These are phyloP conservation scores for Quercus dentata DNA, from an alignment of 306 rosid species.

Conservation along the genomic window DNA sequence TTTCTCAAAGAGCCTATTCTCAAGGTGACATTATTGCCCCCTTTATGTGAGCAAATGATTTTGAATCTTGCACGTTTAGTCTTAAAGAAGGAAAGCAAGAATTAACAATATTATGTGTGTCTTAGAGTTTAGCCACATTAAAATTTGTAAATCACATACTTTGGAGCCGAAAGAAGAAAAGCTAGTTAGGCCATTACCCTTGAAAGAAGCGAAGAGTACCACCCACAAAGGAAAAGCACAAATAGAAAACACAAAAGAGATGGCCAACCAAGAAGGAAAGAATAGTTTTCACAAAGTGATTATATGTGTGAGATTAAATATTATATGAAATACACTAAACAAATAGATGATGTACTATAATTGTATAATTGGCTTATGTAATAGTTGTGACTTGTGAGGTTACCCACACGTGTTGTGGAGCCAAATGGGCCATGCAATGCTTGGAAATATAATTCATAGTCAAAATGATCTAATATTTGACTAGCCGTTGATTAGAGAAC, in stretches of 20 bases:
- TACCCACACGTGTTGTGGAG: constrained; percentile 8
- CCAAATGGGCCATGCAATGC: constrained; percentile 11
- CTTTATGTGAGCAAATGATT: background rate
- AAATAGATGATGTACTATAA: background rate
- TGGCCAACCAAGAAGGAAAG: background rate
- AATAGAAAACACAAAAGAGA: background rate
- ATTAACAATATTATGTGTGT: constrained; percentile 9
- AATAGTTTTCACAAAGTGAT: constrained; percentile 11
- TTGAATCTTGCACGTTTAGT: background rate
- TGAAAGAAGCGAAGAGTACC: constrained; percentile 35
- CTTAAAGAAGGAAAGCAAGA: constrained; percentile 3
- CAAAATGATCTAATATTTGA: constrained; percentile 12
- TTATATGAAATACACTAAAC: background rate
- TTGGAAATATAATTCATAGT: background rate
- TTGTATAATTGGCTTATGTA: background rate
- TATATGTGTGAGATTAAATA: background rate
- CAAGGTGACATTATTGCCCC: background rate
- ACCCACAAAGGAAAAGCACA: background rate
- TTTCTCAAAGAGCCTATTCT: background rate
- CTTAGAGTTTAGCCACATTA: background rate
- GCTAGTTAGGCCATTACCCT: constrained; percentile 33
- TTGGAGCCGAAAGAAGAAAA: constrained; percentile 66
- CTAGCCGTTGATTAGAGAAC: constrained; percentile 4
- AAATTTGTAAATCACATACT: constrained; percentile 19
- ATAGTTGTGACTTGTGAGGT: background rate